Conservation (phyloP, 2,329 filamentous ascomycete genomes). For the Fusarium anthophilum region DNA sequence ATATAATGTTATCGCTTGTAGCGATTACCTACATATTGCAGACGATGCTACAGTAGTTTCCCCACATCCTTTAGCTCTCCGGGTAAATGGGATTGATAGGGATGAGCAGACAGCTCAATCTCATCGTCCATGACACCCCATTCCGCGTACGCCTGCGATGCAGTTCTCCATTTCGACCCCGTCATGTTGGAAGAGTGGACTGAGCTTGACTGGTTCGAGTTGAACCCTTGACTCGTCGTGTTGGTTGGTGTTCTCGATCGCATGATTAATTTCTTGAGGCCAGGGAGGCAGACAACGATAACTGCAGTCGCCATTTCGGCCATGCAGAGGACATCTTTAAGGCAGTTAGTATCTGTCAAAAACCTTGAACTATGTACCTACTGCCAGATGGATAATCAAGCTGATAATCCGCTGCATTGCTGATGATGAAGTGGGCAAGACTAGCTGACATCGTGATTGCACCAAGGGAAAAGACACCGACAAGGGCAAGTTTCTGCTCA, state of each 20-base stretch:
- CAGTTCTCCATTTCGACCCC: not conserved
- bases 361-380: not conserved
- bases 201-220: not conserved
- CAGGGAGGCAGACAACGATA: constrained; percentile 9
- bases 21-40: not conserved
- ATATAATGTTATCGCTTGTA: not conserved
- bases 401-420: not conserved
- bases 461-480: constrained; percentile 14
- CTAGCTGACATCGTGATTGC: not conserved
- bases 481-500: not conserved
- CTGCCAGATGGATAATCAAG: constrained; percentile 8
- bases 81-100: too few relatives aligned
- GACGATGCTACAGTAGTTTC: not conserved
- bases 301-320: constrained; percentile 12
- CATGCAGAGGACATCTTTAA: not conserved
- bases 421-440: constrained; percentile 3
- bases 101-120: not conserved
- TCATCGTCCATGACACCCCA: constrained; percentile 15
- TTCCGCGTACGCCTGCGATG: constrained; percentile 2
- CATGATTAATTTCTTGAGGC: not conserved
- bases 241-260: not conserved
- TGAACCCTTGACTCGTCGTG: not conserved
- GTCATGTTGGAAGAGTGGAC: not conserved
- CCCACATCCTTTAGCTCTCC: not conserved
- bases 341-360: not conserved